Base-by-base conservation (phyloP, 306 rosid species). In the Elaeagnus macrophylla region DNA sequence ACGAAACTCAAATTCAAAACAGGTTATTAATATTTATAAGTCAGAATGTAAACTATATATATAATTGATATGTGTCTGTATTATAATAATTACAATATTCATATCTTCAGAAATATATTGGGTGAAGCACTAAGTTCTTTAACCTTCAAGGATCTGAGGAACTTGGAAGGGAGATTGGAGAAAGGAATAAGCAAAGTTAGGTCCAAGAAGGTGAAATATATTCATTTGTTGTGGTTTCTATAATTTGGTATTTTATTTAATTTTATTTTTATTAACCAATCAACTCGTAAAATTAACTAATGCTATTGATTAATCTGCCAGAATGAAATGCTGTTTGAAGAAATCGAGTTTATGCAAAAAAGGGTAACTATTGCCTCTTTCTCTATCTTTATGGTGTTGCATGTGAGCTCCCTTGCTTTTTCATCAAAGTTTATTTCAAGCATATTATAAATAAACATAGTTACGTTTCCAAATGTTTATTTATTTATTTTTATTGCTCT, bases 291-390 rank as follows among this genome's bases (percentile, higher is more conserved):
- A 25, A 3, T 16, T 37, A 4, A 50, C 12, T 32, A 2, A 2
- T 50, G 50, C 32, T 49, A 39, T 25, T 25, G 32, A 25, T 25
- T 5, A 25, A 25, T 37, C 7, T 48, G 32, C 42, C 80, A 90
- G 97, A 81, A 91, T 54, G 97, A 91, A 72, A 71, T 81, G 38
- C 68, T 91, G 70, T 73, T 75, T 39, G 84, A 91, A 18, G 96
- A 91, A 54, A 82, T 91, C 25, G 96, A 84, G 76, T 86, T 75
- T 75, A 91, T 86, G 97, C 96, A 86, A 63, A 91, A 91, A 45
- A 79, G 95, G 94, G 97, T 91, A 85, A 48, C 19, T 37, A 59
- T 53, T 0, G 32, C 48, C 35, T 75, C 54, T 32, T 32, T 39
- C 17, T 7, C 0, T 15, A 6, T 12, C 12, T 45, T 18, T 56